Evolutionary conservation across 257 asterid species (phyloP).

Genomic region (Fraxinus cuspidata): DNA sequence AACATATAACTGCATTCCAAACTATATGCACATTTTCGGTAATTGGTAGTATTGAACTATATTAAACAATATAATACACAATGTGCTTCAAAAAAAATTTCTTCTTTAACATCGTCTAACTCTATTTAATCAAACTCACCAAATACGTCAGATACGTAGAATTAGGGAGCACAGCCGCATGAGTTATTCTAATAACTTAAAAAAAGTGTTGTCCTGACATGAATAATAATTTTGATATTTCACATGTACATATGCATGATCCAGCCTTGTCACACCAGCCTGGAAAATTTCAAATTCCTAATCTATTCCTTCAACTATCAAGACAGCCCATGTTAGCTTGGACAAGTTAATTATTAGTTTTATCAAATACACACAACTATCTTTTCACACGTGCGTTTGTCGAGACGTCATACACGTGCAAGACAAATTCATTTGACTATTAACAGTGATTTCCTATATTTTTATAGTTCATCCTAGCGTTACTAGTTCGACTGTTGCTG

Average conservation of each 20-base stretch:
- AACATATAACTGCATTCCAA: not conserved
- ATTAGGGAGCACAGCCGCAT: not conserved
- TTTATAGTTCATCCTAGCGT: not conserved
- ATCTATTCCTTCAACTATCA: not conserved
- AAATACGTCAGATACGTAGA: not conserved
- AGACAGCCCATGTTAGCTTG: not conserved
- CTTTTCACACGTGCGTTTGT: not conserved
- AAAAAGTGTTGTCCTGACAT: not conserved
- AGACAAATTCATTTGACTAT: not conserved
- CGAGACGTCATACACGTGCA: not conserved
- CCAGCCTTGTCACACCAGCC: not conserved
- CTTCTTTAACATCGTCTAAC: no score
- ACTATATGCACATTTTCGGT: not conserved
- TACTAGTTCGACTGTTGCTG: not conserved
- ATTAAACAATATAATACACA: no score
- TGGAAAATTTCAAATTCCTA: not conserved
- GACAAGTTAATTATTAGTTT: not conserved
- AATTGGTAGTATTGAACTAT: not conserved
- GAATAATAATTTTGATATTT: not conserved
- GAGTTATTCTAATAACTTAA: not conserved
- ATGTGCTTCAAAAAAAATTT: no score
- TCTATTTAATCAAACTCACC: not conserved
- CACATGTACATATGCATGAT: not conserved
- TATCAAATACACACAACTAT: not conserved
- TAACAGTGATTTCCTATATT: not conserved